Base-by-base conservation (phyloP, 306 rosid species). In the Pyrus bretschneideri region DNA sequence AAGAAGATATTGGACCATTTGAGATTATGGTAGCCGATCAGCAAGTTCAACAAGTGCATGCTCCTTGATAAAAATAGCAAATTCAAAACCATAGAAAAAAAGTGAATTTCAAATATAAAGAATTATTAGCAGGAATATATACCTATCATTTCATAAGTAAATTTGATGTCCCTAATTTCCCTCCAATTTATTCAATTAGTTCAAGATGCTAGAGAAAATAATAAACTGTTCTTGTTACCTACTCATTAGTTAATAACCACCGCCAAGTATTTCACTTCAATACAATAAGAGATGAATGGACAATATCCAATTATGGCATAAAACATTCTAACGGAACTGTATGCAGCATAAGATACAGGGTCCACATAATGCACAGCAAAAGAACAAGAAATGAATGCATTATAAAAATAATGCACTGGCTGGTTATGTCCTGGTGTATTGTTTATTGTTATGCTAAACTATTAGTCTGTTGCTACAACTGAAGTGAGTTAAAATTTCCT, bases 1-100 rank as follows among this genome's bases (percentile, higher is more conserved):
- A 33, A 33, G 14, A 71, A 64, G 51, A 67, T 62, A 55, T 57
- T 61, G 69, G 73, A 22, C 77, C 77, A 74, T n/a, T 42, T 21
- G 42, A 23, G 58, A 57, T 30, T 62, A 29, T 6, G 12, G n/a
- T 12, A 46, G 44, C 6, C 25, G 11, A 18, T 63, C 17, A 8
- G 29, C 17, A 30, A 31, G 49, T 45, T 62, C 11, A 11, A 74
- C 5, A 61, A 19, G 31, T 21, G 44, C 12, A n/a, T 0, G 21
- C 10, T 40, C 11, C 65, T 23, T 15, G 68, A 7, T 61, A 42
- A 60, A 21, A 40, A 18, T 18, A 42, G 18, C 40, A 60, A 4
- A 18, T 10, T 12, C 29, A 73, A 59, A 59, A 72, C 5, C 13
- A 35, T 13, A 23, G 4, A 14, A 60, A 22, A 57, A 11, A 5